A percentile compares a stretch with the other conserved stretches of the same genome.
phyloP scores from a whole-genome alignment of 164 flowering plant genomes.

The Liriodendron chinense region DNA sequence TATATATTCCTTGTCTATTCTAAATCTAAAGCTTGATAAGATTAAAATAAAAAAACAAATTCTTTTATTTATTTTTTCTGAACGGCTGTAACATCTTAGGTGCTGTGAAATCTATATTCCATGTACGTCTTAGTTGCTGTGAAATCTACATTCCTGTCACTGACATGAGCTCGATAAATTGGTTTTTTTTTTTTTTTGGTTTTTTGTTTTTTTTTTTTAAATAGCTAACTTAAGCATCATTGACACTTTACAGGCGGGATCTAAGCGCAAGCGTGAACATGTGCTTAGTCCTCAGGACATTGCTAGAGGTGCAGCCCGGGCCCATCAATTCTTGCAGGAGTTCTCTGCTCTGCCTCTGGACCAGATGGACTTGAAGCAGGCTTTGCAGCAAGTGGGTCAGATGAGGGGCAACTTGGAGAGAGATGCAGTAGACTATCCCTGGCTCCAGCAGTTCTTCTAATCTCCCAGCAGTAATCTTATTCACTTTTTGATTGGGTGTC shows the following conservation, averaged over 20 bases:
- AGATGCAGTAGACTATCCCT: slow-evolving; percentile 52
- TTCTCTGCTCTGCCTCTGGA: slow-evolving; percentile 81
- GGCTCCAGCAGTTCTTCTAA: slow-evolving; percentile 87
- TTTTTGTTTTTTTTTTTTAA: no score
- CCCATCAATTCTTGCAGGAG: slow-evolving; percentile 68
- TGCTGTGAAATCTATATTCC: no score
- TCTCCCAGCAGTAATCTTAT: background rate
- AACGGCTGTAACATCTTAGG: no score
- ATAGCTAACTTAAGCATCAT: background rate
- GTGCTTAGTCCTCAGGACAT: slow-evolving; percentile 55
- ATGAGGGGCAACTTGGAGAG: slow-evolving; percentile 63
- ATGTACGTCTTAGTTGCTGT: no score
- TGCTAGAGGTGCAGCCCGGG: slow-evolving; percentile 68
- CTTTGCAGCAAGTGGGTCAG: slow-evolving; percentile 50
- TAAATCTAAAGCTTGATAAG: no score
- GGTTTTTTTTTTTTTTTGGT: background rate
- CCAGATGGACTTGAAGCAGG: slow-evolving; percentile 60
- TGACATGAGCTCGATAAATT: no score
- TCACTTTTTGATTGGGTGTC: background rate
- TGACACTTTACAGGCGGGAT: slow-evolving; percentile 40
- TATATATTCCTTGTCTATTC: no score
- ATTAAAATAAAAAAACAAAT: no score
- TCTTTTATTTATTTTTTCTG: no score
- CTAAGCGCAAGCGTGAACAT: slow-evolving; percentile 78
- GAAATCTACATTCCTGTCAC: no score